Evolutionary conservation across 1,284 basidiomycete genomes (phyloP).

Genomic region (Leccinum pachyderme): DNA sequence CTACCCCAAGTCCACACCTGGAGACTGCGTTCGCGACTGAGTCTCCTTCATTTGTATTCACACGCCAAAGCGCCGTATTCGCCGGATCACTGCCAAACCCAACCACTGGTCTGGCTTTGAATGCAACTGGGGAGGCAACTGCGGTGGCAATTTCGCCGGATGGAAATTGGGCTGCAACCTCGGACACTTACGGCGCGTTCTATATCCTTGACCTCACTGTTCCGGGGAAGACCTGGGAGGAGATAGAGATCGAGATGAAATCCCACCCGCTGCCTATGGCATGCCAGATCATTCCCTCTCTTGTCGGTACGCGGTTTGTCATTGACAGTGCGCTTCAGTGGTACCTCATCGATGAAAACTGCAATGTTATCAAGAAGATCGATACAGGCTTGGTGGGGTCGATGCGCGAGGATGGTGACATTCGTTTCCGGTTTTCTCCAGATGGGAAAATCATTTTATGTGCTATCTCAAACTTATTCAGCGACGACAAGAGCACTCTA

Average conservation of each 20-base stretch:
- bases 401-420: not conserved
- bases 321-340: not conserved
- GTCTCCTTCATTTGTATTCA: slow-evolving; percentile 10
- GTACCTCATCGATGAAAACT: slow-evolving; percentile 13
- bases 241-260: not conserved
- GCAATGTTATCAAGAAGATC: slow-evolving; percentile 10
- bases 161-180: slow-evolving; percentile 15
- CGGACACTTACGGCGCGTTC: slow-evolving; percentile 7
- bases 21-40: slow-evolving; percentile 2
- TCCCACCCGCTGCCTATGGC: not conserved
- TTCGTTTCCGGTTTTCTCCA: slow-evolving; percentile 16
- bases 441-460: slow-evolving; percentile 12
- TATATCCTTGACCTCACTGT: slow-evolving; percentile 15
- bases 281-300: not conserved
- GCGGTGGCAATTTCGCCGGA: slow-evolving; percentile 16
- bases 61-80: not conserved
- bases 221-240: slow-evolving; percentile 9
- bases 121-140: not conserved
- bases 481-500: slow-evolving; percentile 9
- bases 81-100: slow-evolving; percentile 1
- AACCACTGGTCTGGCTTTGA: not conserved
- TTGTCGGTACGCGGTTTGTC: slow-evolving; percentile 16
- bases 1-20: not conserved
- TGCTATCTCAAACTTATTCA: not conserved
- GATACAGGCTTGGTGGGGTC: slow-evolving; percentile 8